Conservation (phyloP, 1,139 yeast genomes). For the Kodamaea plutei region DNA sequence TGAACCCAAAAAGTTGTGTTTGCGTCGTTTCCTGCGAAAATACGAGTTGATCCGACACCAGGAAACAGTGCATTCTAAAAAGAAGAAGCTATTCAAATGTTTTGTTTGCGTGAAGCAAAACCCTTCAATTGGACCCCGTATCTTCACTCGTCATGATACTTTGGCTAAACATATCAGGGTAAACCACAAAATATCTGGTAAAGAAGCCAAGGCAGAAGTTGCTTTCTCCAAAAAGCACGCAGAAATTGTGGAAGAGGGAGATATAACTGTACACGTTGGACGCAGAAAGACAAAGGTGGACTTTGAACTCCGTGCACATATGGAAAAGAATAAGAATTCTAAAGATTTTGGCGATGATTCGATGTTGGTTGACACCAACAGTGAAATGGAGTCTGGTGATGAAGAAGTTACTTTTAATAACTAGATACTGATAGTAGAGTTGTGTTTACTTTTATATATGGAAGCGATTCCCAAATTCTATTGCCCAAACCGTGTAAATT, state of each 20-base stretch:
- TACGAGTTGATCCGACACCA: slow-evolving; percentile 94
- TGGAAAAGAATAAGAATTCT: slow-evolving; percentile 35
- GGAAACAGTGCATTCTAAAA: slow-evolving; percentile 90
- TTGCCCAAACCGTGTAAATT: too few species aligned
- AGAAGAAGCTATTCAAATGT: slow-evolving; percentile 82
- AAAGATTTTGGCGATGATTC: slow-evolving; percentile 16
- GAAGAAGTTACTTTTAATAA: slow-evolving; percentile 6
- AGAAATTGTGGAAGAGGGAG: slow-evolving; percentile 43
- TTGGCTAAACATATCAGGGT: slow-evolving; percentile 88
- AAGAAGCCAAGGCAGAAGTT: slow-evolving; percentile 57
- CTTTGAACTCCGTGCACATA: slow-evolving; percentile 45
- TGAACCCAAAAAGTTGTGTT: slow-evolving; percentile 56
- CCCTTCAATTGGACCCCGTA: slow-evolving; percentile 52
- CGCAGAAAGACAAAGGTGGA: slow-evolving; percentile 47
- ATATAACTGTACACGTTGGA: slow-evolving; percentile 46
- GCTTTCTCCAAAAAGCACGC: slow-evolving; percentile 48
- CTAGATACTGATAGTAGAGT: too few species aligned
- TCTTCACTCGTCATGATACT: slow-evolving; percentile 93
- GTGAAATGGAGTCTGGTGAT: slow-evolving; percentile 25
- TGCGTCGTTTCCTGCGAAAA: slow-evolving; percentile 85
- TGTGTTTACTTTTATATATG: too few species aligned
- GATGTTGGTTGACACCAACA: slow-evolving; percentile 12
- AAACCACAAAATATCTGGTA: slow-evolving; percentile 71
- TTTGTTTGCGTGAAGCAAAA: slow-evolving; percentile 72
- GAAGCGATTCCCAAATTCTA: too few species aligned